phyloP scores from a whole-genome alignment of 257 asterid species.

The Nicotiana paniculata region DNA sequence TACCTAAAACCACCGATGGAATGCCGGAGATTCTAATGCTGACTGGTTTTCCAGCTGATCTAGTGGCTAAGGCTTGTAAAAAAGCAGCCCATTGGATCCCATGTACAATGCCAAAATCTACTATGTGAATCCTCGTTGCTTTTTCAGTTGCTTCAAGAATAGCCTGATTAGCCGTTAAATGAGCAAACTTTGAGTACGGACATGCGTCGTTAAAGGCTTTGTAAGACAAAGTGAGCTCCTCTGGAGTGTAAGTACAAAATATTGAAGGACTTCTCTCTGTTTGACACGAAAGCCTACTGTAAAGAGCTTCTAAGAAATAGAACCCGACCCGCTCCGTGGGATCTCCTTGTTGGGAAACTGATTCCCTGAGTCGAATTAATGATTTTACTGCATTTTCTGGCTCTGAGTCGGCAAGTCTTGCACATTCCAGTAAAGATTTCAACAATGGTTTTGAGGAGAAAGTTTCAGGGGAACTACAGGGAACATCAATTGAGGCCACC shows the following conservation, averaged over 20 bases:
- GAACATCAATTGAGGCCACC: conserved; percentile 10
- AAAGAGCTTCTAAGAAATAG: conserved; percentile 75
- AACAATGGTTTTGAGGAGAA: conserved; percentile 46
- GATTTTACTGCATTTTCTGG: conserved; percentile 55
- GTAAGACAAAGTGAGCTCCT: conserved; percentile 70
- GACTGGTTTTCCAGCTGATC: conserved; percentile 79
- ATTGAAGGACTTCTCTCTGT: conserved; percentile 20
- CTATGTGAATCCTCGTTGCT: conserved; percentile 59
- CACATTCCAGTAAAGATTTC: conserved; percentile 56
- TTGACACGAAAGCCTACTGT: conserved; percentile 33
- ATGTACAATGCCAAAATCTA: conserved; percentile 90
- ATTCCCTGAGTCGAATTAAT: conserved; percentile 45
- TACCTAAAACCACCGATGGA: conserved; percentile 72
- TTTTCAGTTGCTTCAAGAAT: conserved; percentile 76
- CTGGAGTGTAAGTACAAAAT: conserved; percentile 35
- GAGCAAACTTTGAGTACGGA: conserved; percentile 89
- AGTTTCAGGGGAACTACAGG: conserved; percentile 37
- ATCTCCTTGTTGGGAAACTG: conserved; percentile 60
- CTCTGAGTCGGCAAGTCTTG: conserved; percentile 54
- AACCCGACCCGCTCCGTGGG: conserved; percentile 71
- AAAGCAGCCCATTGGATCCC: conserved; percentile 99
- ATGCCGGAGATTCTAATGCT: conserved; percentile 74
- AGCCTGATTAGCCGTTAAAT: conserved; percentile 89
- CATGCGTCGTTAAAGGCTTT: conserved; percentile 83
- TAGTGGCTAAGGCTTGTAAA: conserved; percentile 86